Conservation (phyloP, 192 early-diverging fungal species). For the Piromyces finnis region DNA sequence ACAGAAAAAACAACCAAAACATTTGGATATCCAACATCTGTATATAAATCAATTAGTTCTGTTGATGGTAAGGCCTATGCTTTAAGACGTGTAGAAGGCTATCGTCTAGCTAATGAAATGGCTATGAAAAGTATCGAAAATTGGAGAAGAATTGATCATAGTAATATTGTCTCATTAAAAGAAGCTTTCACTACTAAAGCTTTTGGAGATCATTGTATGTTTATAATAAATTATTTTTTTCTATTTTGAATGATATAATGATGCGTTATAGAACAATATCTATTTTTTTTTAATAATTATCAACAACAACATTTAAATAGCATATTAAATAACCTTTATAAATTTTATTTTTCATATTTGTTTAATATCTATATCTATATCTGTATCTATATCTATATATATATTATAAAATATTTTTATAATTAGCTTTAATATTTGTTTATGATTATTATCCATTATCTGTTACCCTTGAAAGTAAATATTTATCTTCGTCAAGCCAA, state of each 20-base stretch:
- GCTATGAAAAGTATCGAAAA: constrained; percentile 67
- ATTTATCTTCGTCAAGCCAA: constrained; percentile 27
- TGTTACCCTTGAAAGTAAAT: constrained; percentile 43
- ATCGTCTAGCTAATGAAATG: constrained; percentile 49
- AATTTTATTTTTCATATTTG: too few relatives aligned
- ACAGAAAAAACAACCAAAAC: constrained; percentile 30
- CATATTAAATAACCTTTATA: too few relatives aligned
- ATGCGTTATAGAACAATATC: too few relatives aligned
- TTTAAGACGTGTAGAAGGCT: constrained; percentile 66
- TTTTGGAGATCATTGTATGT: constrained; percentile 79
- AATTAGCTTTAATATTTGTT: constrained; percentile 87
- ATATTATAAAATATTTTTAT: too few relatives aligned
- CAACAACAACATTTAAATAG: too few relatives aligned
- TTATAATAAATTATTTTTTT: too few relatives aligned
- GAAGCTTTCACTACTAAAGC: constrained; percentile 92
- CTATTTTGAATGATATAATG: too few relatives aligned
- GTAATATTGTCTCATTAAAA: constrained; percentile 66
- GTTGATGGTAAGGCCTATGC: constrained; percentile 73
- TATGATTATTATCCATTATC: constrained; percentile 85
- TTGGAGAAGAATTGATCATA: constrained; percentile 68
- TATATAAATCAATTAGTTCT: constrained; percentile 73
- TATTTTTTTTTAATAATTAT: too few relatives aligned
- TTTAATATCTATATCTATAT: too few relatives aligned
- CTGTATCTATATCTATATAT: too few relatives aligned
- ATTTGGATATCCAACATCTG: constrained; percentile 48